Conservation (phyloP, 2,329 filamentous ascomycete genomes). For the Calonectria naviculata region DNA sequence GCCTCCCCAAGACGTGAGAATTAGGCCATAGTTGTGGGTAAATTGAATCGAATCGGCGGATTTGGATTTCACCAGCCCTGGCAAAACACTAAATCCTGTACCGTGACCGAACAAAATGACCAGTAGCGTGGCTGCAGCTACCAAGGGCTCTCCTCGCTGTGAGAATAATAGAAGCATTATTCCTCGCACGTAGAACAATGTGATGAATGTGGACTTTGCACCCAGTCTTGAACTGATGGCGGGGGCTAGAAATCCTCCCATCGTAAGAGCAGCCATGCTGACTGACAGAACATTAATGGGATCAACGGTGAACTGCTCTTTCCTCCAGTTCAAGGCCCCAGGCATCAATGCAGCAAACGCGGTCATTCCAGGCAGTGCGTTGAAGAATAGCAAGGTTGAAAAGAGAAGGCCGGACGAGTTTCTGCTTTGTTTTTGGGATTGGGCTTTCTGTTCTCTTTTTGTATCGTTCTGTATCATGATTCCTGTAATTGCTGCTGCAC, state of each 20-base stretch:
- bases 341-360: constrained; percentile 3
- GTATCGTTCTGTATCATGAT: not conserved
- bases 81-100: constrained; percentile 14
- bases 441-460: not conserved
- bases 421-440: not conserved
- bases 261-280: not conserved
- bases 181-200: not conserved
- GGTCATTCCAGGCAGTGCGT: constrained; percentile 17
- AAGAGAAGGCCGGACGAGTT: not conserved
- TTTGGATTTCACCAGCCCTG: constrained; percentile 4
- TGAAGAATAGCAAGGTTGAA: constrained; percentile 12
- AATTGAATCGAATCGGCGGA: not conserved
- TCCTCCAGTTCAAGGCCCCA: not conserved
- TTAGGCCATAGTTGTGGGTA: not conserved
- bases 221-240: not conserved
- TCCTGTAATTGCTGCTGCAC: not conserved
- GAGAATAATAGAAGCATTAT: not conserved
- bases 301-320: not conserved
- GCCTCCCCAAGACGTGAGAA: constrained; percentile 2
- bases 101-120: constrained; percentile 6
- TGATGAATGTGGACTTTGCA: not conserved
- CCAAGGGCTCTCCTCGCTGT: not conserved
- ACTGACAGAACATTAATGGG: not conserved
- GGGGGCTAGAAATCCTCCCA: constrained; percentile 11
- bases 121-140: not conserved